phyloP scores from a whole-genome alignment of 2,329 filamentous ascomycete genomes.

The Xylariaceae sp. region DNA sequence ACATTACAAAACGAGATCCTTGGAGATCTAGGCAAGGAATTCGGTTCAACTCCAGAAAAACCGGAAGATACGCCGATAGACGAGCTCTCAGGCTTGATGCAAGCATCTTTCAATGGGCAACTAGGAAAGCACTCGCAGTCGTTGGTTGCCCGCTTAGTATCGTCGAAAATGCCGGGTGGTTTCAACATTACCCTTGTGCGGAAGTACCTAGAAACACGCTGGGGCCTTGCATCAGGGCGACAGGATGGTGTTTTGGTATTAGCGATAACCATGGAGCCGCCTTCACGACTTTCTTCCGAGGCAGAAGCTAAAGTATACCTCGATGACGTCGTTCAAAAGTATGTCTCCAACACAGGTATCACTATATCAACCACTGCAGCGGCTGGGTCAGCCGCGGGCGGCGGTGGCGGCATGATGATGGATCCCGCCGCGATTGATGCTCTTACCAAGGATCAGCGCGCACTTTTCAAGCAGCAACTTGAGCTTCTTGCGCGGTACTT shows the following conservation, averaged over 20 bases:
- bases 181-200: conserved; percentile 97
- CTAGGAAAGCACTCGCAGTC: conserved; percentile 95
- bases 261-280: conserved; percentile 87
- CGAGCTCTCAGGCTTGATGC: conserved; percentile 91
- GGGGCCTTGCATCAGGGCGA: conserved; percentile 80
- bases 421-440: conserved; percentile 95
- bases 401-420: conserved; percentile 95
- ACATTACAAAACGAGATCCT: conserved; percentile 98
- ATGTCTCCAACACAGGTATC: conserved; percentile 78
- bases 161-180: conserved; percentile 98
- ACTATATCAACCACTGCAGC: conserved; percentile 73
- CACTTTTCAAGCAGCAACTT: conserved; percentile 96
- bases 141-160: conserved; percentile 88
- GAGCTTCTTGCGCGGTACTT: conserved; percentile 93
- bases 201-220: conserved; percentile 92
- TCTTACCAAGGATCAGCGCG: conserved; percentile 91
- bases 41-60: conserved; percentile 96
- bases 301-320: conserved; percentile 88
- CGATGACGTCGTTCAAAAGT: conserved; percentile 84
- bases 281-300: conserved; percentile 83
- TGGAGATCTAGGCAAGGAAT: conserved; percentile 96
- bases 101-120: conserved; percentile 97
- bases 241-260: conserved; percentile 88
- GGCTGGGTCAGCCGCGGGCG: conserved; percentile 66
- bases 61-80: conserved; percentile 96